phyloP scores from a whole-genome alignment of 2,329 filamentous ascomycete species.

The Trichophyton simii region DNA sequence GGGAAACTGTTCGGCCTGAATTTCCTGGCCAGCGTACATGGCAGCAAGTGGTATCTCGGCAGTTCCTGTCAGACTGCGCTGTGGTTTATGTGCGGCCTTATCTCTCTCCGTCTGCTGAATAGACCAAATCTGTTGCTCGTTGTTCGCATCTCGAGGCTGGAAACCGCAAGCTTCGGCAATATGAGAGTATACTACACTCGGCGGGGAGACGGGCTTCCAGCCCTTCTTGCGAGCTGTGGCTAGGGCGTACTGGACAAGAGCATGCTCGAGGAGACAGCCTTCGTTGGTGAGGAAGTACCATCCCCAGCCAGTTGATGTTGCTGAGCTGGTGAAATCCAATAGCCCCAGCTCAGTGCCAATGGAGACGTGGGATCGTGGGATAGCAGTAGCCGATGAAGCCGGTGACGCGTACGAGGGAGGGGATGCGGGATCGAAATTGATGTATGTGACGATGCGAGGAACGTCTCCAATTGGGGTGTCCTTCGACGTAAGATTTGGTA shows the following conservation, averaged over 20 bases:
- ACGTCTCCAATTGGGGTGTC: constrained; percentile 60
- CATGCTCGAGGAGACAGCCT: constrained; percentile 86
- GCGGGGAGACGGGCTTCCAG: constrained; percentile 72
- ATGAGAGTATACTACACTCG: constrained; percentile 82
- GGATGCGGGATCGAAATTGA: constrained; percentile 55
- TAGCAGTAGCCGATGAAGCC: constrained; percentile 13
- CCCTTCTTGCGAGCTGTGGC: constrained; percentile 57
- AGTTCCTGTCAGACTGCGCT: constrained; percentile 69
- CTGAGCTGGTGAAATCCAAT: constrained; percentile 76
- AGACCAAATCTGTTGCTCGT: constrained; percentile 82
- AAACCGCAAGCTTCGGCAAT: constrained; percentile 87
- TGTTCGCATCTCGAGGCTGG: constrained; percentile 78
- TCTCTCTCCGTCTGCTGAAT: constrained; percentile 57
- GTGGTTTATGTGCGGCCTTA: constrained; percentile 49
- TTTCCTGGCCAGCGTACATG: constrained; percentile 63
- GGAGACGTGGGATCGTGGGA: constrained; percentile 60
- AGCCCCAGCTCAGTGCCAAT: constrained; percentile 77
- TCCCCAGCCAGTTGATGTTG: constrained; percentile 81
- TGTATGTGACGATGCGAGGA: constrained; percentile 56
- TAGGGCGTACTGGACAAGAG: constrained; percentile 76
- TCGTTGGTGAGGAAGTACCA: constrained; percentile 96
- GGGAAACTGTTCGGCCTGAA: constrained; percentile 57
- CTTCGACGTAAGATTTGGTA: constrained; percentile 75
- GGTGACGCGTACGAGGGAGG: constrained; percentile 23
- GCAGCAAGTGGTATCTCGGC: constrained; percentile 90